Conservation (phyloP, 1,284 basidiomycete species). For the Ceratobasidium sp. region DNA sequence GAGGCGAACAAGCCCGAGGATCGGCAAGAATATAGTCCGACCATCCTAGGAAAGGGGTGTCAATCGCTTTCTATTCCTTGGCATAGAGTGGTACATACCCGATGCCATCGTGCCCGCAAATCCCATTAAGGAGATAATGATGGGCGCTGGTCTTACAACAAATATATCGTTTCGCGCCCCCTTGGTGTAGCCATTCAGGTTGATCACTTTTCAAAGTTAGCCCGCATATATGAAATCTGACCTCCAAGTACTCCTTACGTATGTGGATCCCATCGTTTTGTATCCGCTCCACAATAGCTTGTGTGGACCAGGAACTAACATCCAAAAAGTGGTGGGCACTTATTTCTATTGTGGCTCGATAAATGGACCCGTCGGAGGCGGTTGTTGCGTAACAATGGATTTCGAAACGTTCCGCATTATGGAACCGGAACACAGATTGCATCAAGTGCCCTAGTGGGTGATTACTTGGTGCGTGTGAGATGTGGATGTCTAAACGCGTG, state of each 20-base stretch:
- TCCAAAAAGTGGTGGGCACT: conserved; percentile 59
- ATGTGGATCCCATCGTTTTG: conserved; percentile 61
- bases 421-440: conserved; percentile 64
- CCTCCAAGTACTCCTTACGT: conserved; percentile 50
- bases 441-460: conserved; percentile 68
- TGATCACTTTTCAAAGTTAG: conserved; percentile 53
- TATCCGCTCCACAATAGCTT: conserved; percentile 57
- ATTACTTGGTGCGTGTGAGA: conserved; percentile 52
- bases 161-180: conserved; percentile 68
- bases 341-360: conserved; percentile 60
- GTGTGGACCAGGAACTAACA: conserved; percentile 57
- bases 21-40: conserved; percentile 68
- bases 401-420: conserved; percentile 57
- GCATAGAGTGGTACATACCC: no score
- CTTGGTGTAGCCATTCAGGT: conserved; percentile 69
- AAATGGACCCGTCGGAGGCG: conserved; percentile 59
- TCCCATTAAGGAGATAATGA: conserved; percentile 66
- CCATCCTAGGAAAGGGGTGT: conserved; percentile 54
- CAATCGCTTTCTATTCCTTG: no score
- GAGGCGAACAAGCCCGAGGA: conserved; percentile 59
- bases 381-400: conserved; percentile 64
- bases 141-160: conserved; percentile 62
- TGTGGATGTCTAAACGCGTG: not conserved
- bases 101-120: conserved; percentile 64
- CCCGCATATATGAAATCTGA: conserved; percentile 39